Evolutionary conservation across 2,329 filamentous ascomycete genomes (phyloP), one percentile per base, ranked within the genome.

Genomic region (Neofusicoccum kwambonambiense): DNA sequence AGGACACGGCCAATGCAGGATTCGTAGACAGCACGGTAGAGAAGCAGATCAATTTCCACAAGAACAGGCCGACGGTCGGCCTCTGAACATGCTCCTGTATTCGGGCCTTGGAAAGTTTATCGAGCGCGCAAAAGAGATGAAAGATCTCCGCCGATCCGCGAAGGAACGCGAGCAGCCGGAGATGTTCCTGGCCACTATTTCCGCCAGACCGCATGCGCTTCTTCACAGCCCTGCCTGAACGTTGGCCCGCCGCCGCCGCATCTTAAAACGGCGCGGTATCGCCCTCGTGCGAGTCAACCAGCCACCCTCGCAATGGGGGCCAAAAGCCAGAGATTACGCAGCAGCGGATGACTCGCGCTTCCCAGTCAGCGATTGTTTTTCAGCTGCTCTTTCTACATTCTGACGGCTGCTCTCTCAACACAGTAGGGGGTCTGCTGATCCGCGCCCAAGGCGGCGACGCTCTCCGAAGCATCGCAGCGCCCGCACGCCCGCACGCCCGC

Each of bases 71-170:
- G 41, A 45, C 22, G 41, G 44, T 39, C 39, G 39, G 31, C 19
- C 41, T 35, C 15, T 8, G 37, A 58, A 22, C 44, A 41, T 17
- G 27, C 13, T 35, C 41, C 54, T 58, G 41, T 27, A 58, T 45
- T 58, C 54, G 54, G 54, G 39, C 54, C 41, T 58, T 19, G 39
- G 15, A 45, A 58, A 58, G 22, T 31, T 45, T 58, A 58, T 58
- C 41, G 54, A 31, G 8, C 7, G 8, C 17, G 19, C 54, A 15
- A 58, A 44, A 44, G 54, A 58, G 54, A 44, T 45, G 54, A 45
- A 15, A 34, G 54, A 58, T 58, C 54, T 22, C 52, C 37, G 52
- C 37, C 19, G 52, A 56, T 56, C 52, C 22, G 35, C 52, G 9
- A 27, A 42, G 52, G 52, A 8, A 44, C 15, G n/a, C 54, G 54